Base-by-base conservation (phyloP, 768 basidiomycete species). In the Suillus fuscotomentosus region DNA sequence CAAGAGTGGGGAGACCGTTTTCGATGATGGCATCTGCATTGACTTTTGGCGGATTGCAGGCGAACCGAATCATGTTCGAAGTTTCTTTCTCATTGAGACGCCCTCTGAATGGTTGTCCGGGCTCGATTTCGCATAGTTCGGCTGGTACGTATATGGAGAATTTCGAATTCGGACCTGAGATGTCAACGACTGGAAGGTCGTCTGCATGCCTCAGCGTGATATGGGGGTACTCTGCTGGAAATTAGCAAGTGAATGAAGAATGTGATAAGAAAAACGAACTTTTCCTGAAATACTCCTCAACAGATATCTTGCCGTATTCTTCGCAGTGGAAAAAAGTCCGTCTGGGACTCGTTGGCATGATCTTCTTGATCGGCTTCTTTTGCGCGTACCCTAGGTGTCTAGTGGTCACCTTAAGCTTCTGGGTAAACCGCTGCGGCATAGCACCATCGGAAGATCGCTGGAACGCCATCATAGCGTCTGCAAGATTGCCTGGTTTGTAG, bases 41-140 rank as follows among this genome's bases (percentile, higher is more conserved):
- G 60, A 79, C 69, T 0, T 71, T 74, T 0, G 92, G 91, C 2
- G 80, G 81, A 38, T 88, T 87, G 74, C 88, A 89, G 0, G 92
- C 91, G 62, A 77, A 77, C 50, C 78, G 79, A 63, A 94, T 88
- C 92, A 94, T 92, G 22, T 80, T 74, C 0, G 85, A 77, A 0
- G 89, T 91, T 70, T 89, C 87, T 6, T 69, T 78, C 15, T 84
- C 85, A 63, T 75, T 81, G 2, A 93, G 85, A 64, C 82, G 85
- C 8, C 84, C 88, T 27, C 82, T 80, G 78, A 84, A 90, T 0
- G 87, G 78, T 65, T 85, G 84, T 6, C 87, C 87, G 0, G 82
- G 74, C 10, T 80, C 72, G 60, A 94, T 89, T 31, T 83, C 77
- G 77, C 91, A 93, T 1, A 94, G 54, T 71, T 94, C 91, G 1